Conservation (phyloP, 306 rosid species). For the Inga leiocalycina region DNA sequence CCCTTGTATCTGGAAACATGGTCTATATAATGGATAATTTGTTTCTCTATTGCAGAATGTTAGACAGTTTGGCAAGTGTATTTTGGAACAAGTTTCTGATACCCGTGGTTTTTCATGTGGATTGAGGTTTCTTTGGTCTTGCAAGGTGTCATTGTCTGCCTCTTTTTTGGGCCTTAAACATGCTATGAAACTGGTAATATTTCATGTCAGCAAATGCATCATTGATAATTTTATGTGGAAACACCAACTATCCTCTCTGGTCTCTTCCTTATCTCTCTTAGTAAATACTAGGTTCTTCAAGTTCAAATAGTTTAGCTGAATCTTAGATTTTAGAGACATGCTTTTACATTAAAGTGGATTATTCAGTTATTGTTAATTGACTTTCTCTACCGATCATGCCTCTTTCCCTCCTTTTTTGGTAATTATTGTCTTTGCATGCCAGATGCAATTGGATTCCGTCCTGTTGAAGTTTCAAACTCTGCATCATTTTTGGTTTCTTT, state of each 20-base stretch:
- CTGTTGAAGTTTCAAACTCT: conserved; percentile 68
- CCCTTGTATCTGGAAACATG: conserved; percentile 18
- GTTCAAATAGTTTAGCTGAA: conserved; percentile 20
- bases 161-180: conserved; percentile 75
- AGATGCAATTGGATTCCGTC: conserved; percentile 81
- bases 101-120: conserved; percentile 85
- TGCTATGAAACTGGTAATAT: conserved; percentile 87
- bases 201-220: conserved; percentile 32
- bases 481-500: conserved; percentile 91
- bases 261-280: not conserved
- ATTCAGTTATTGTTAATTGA: conserved; percentile 25
- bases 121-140: conserved; percentile 83
- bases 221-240: conserved; percentile 30
- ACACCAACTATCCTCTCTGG: conserved; percentile 2
- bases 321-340: conserved; percentile 26
- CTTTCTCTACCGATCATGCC: conserved; percentile 14
- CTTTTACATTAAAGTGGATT: conserved; percentile 9
- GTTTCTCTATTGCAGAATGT: conserved; percentile 57
- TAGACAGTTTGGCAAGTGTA: conserved; percentile 90
- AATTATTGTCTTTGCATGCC: conserved; percentile 38
- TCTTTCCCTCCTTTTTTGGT: conserved; percentile 18
- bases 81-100: conserved; percentile 82
- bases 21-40: conserved; percentile 14
- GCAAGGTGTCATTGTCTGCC: conserved; percentile 56
- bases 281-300: not conserved